Evolutionary conservation across 208 protist genomes (phyloP), one percentile per base, ranked within the genome.

Genomic region (Trypanosoma theileri): DNA sequence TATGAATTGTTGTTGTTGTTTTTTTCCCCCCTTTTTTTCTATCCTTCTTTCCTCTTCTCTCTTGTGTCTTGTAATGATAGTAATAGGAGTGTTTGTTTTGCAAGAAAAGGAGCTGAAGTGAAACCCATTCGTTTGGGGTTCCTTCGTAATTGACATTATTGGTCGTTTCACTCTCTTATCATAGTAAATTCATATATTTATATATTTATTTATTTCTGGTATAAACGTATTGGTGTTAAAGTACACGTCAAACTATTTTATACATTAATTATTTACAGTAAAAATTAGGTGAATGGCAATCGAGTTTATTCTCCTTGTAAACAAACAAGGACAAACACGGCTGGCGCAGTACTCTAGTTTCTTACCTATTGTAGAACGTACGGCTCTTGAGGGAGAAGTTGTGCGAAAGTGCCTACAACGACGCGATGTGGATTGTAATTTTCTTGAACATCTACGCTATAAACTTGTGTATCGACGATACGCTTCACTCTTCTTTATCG

Each of bases 291-390:
- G 28, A 35, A 87, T 87, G 79, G 63, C 71, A 14, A 98, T 99
- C 45, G 86, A 97, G 65, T 99, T 98, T 81, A 74, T 99, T 35
- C 69, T 99, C 46, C 68, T 99, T 3, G 95, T 99, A 1, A 99
- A 99, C 69, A 99, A 98, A 70, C 96, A 99, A 51, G 98, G 97
- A 0, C 94, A 99, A 75, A 99, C 98, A 3, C 85, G 97, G 1
- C 79, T 99, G 0, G 86, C 97, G 0, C 85, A 98, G 68, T 98
- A 98, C 76, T 77, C 79, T 13, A 71, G 81, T 13, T 87, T 93
- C 59, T 65, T 95, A 52, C 61, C 88, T 6, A 82, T 96, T 4
- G 74, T 88, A 17, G 77, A 98, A 26, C 65, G 95, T n/a, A 82
- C 73, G 9, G 59, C 89, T 10, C 66, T 98, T 7, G 96, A 99